Conservation (phyloP, 352 stramenopile species). For the Pythium chondricola region DNA sequence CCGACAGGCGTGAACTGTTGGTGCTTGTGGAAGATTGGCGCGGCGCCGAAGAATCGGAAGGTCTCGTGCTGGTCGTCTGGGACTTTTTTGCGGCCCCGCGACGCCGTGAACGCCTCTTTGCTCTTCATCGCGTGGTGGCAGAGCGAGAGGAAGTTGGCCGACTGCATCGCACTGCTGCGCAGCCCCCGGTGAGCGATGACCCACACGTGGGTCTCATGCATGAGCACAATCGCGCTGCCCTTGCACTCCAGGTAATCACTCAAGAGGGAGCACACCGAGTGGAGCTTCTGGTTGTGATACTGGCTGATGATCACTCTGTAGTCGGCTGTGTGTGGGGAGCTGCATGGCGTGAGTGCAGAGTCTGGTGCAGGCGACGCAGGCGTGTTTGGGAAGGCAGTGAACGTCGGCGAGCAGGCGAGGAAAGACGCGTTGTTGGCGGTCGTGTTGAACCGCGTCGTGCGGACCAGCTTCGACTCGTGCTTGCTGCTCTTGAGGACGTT, state of each 20-base stretch:
- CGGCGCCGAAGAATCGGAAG: constrained; percentile 61
- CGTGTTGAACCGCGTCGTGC: constrained; percentile 1
- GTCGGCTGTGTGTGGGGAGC: constrained; percentile 22
- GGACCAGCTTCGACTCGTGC: constrained; percentile 12
- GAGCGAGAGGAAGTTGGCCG: constrained; percentile 48
- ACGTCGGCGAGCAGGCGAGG: constrained; percentile 9
- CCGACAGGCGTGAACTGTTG: constrained; percentile 29
- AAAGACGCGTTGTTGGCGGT: not conserved
- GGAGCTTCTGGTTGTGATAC: constrained; percentile 62
- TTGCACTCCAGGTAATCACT: constrained; percentile 69
- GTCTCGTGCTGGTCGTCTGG: constrained; percentile 17
- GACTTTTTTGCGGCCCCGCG: constrained; percentile 26
- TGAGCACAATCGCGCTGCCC: constrained; percentile 55
- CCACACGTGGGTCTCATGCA: constrained; percentile 54
- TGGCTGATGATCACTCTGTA: constrained; percentile 71
- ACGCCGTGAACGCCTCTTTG: constrained; percentile 42
- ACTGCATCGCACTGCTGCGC: constrained; percentile 39
- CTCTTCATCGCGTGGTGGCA: constrained; percentile 37
- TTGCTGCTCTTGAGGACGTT: too few species aligned
- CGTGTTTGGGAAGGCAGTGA: not conserved
- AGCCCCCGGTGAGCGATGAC: constrained; percentile 59
- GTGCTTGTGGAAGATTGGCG: constrained; percentile 31
- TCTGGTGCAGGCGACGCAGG: constrained; percentile 3
- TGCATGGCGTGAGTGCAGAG: constrained; percentile 30
- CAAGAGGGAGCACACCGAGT: constrained; percentile 60